Evolutionary conservation across 352 stramenopile species (phyloP).

Genomic region (Globisporangium okanoganense): DNA sequence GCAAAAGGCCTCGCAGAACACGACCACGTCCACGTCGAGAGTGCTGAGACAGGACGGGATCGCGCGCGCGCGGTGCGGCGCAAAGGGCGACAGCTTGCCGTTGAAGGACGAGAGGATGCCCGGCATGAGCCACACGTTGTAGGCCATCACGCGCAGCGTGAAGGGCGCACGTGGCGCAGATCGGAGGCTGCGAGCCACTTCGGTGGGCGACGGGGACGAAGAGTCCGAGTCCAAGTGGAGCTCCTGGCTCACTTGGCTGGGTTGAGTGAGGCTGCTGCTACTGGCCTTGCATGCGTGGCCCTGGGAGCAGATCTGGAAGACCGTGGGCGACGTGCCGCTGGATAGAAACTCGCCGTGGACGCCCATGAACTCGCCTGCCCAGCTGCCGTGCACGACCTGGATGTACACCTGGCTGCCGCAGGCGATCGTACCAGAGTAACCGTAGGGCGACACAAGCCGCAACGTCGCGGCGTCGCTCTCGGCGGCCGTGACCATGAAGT

Average conservation of each 20-base stretch:
- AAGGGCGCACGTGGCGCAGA: conserved; percentile 18
- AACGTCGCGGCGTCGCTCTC: conserved; percentile 32
- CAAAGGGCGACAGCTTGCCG: conserved; percentile 54
- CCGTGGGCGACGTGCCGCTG: conserved; percentile 40
- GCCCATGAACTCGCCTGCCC: conserved; percentile 43
- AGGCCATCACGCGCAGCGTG: conserved; percentile 53
- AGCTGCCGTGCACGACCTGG: conserved; percentile 46
- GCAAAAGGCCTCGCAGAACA: conserved; percentile 78
- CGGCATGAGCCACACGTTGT: conserved; percentile 74
- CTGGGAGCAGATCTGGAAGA: conserved; percentile 34
- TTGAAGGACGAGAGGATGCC: conserved; percentile 57
- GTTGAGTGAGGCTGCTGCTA: neutral
- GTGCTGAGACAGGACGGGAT: conserved; percentile 43
- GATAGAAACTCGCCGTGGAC: conserved; percentile 48
- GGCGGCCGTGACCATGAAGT: conserved; percentile 39
- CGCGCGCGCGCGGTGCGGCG: conserved; percentile 39
- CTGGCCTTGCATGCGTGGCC: conserved; percentile 17
- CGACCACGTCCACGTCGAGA: conserved; percentile 47
- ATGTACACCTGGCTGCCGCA: conserved; percentile 56
- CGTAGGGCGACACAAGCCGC: conserved; percentile 54
- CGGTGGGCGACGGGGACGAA: neutral
- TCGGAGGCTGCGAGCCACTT: neutral
- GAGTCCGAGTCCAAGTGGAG: conserved; percentile 11
- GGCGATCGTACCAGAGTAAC: conserved; percentile 29
- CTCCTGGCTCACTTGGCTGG: neutral